phyloP scores from a whole-genome alignment of 345 rosid genomes.

The Eucalyptus erythrocorys region DNA sequence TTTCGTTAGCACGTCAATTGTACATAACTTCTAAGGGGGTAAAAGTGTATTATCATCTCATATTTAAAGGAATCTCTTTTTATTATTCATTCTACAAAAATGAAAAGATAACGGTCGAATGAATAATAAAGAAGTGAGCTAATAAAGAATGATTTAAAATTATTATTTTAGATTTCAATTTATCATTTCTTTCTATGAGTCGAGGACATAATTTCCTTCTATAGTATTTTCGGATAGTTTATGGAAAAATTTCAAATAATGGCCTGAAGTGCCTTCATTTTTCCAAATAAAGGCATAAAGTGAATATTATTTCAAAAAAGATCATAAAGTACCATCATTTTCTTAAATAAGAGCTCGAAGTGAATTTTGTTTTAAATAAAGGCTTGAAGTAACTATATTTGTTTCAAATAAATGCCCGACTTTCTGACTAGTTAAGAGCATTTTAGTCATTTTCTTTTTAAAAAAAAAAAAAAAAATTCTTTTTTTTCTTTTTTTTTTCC shows the following conservation, averaged over 20 bases:
- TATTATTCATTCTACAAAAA: not conserved
- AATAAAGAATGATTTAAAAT: not conserved
- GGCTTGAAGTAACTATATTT: no score
- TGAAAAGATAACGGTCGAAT: not conserved
- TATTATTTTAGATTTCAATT: not conserved
- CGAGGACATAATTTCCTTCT: not conserved
- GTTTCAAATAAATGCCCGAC: no score
- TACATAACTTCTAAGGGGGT: not conserved
- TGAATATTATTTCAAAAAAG: no score
- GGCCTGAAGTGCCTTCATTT: no score
- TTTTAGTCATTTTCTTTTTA: no score
- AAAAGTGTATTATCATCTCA: not conserved
- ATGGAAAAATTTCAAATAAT: no score
- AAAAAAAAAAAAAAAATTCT: no score
- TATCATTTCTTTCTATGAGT: not conserved
- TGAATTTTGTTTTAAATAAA: no score
- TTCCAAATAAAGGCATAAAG: no score
- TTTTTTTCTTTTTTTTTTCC: fast-evolving
- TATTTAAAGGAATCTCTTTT: not conserved
- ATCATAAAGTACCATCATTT: no score
- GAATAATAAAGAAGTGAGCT: not conserved
- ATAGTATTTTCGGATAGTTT: not conserved
- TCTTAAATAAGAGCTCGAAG: no score
- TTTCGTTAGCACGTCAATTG: not conserved
- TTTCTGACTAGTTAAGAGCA: no score